A percentile compares a stretch with the other conserved stretches of the same genome.
Evolutionary conservation across 2,329 filamentous ascomycete genomes (phyloP).

Genomic region (Ambrosiella xylebori): DNA sequence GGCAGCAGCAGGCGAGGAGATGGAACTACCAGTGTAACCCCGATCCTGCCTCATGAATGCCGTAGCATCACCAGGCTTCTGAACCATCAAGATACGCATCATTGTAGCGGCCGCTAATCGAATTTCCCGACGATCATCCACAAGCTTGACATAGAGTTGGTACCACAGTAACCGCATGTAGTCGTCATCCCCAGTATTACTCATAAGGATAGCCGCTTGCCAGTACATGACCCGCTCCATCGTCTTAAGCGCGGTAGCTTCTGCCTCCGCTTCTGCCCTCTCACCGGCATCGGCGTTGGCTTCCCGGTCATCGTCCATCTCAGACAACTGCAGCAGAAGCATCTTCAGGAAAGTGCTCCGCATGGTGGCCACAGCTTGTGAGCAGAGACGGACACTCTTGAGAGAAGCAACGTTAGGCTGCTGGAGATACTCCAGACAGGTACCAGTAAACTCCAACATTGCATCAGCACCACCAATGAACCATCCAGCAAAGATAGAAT

Average conservation of each 20-base stretch:
- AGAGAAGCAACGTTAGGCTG: slow-evolving; percentile 61
- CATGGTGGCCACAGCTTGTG: slow-evolving; percentile 61
- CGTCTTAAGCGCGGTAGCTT: background rate
- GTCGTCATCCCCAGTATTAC: slow-evolving; percentile 61
- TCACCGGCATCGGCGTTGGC: slow-evolving; percentile 40
- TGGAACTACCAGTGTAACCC: slow-evolving; percentile 2
- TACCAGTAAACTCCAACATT: slow-evolving; percentile 71
- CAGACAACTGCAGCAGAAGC: slow-evolving; percentile 64
- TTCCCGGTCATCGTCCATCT: slow-evolving; percentile 47
- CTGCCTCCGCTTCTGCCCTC: background rate
- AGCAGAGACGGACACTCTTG: slow-evolving; percentile 85
- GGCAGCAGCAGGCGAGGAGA: background rate
- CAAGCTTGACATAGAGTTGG: slow-evolving; percentile 75
- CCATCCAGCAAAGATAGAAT: slow-evolving; percentile 91
- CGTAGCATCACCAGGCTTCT: slow-evolving; percentile 72
- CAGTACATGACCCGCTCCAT: slow-evolving; percentile 83
- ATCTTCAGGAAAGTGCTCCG: slow-evolving; percentile 62
- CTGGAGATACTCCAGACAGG: slow-evolving; percentile 75
- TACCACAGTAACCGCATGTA: slow-evolving; percentile 81
- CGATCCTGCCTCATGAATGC: slow-evolving; percentile 56
- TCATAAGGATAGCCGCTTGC: slow-evolving; percentile 77
- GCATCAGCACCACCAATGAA: slow-evolving; percentile 76
- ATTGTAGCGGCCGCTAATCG: slow-evolving; percentile 65
- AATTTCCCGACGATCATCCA: slow-evolving; percentile 49
- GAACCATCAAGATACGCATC: slow-evolving; percentile 82